A percentile compares a stretch with the other conserved stretches of the same genome.
Conservation (phyloP, 305 asterid genomes). For the Fraxinus baroniana region DNA sequence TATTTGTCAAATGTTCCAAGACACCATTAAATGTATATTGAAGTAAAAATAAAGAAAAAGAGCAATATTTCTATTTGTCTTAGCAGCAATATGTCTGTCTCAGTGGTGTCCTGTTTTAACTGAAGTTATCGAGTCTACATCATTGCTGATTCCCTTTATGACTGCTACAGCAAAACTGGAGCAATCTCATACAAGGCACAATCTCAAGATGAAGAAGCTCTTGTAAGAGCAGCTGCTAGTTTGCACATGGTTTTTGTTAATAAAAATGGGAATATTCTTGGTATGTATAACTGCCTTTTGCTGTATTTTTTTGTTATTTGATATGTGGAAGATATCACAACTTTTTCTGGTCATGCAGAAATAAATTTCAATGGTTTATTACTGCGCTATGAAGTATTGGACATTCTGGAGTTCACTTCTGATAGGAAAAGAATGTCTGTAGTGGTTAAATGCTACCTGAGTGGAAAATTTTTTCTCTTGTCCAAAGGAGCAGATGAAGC, state of each 20-base stretch:
- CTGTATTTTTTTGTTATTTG: constrained; percentile 1
- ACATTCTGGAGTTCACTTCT: constrained; percentile 90
- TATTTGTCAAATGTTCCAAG: constrained; percentile 24
- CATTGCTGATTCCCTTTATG: constrained; percentile 12
- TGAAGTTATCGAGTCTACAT: constrained; percentile 15
- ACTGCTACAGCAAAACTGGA: constrained; percentile 61
- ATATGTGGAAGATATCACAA: constrained; percentile 19
- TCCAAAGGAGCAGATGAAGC: constrained; percentile 98
- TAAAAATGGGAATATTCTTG: constrained; percentile 69
- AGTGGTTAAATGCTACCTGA: constrained; percentile 69
- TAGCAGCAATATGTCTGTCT: neutral
- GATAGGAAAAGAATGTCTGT: constrained; percentile 97
- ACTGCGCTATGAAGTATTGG: constrained; percentile 77
- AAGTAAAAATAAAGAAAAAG: constrained; percentile 6
- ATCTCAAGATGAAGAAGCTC: constrained; percentile 99
- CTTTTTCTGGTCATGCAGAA: constrained; percentile 55
- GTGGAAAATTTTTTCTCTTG: constrained; percentile 63
- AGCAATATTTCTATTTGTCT: constrained; percentile 11
- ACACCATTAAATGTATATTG: constrained; percentile 13
- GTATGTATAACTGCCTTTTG: constrained; percentile 37
- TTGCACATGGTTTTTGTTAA: constrained; percentile 70
- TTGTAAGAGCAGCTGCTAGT: constrained; percentile 87
- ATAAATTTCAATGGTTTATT: constrained; percentile 64
- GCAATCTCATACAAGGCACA: constrained; percentile 77
- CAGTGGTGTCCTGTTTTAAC: constrained; percentile 20